Conservation (phyloP, 257 asterid genomes). For the Thymus mandschuricus region DNA sequence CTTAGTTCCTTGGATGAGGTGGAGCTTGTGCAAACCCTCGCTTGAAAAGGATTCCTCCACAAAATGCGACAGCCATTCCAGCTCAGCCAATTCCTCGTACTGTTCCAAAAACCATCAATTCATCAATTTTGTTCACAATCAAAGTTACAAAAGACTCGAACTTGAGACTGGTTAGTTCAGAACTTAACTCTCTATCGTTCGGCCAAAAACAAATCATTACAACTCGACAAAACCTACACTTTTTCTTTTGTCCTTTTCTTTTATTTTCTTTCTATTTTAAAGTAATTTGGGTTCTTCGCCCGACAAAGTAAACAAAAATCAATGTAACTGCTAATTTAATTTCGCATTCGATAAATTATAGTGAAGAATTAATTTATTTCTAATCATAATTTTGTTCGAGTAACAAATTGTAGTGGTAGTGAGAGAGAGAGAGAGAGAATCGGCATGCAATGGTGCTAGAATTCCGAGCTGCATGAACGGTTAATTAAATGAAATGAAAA, state of each 20-base stretch:
- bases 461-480: neutral
- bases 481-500: no score
- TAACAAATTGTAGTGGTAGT: neutral
- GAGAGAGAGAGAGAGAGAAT: neutral
- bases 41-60: slow-evolving; percentile 83
- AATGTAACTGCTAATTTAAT: no score
- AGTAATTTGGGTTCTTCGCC: neutral
- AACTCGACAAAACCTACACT: slow-evolving; percentile 14
- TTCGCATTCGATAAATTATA: no score
- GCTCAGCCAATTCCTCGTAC: slow-evolving; percentile 85
- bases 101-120: neutral
- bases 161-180: no score
- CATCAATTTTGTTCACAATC: no score
- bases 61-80: slow-evolving; percentile 84
- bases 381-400: no score
- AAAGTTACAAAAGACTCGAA: no score
- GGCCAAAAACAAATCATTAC: no score
- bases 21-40: slow-evolving; percentile 76
- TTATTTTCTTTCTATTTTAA: neutral
- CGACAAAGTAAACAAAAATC: slow-evolving; percentile 2
- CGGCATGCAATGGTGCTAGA: neutral
- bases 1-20: slow-evolving; percentile 70
- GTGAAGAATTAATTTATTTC: no score
- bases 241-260: neutral
- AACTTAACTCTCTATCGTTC: no score